Evolutionary conservation across 2,329 filamentous ascomycete species (phyloP), one percentile per base, ranked within the genome.

Genomic region (Lachnellula suecica): DNA sequence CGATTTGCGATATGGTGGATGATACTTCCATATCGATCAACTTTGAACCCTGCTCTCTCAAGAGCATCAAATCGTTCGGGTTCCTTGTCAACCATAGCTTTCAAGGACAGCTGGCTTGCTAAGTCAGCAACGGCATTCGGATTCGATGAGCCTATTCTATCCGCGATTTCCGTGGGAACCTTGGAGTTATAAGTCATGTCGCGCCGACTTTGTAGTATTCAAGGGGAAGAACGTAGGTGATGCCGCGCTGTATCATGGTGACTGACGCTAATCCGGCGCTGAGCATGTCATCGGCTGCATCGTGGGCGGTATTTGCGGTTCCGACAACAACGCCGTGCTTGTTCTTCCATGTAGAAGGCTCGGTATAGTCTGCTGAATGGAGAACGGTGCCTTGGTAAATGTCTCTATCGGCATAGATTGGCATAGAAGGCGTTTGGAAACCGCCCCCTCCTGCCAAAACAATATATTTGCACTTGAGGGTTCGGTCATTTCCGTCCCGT

Each of bases 221-320:
- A 74, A 66, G n/a, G 78, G 82, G 0, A 80, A 80, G 0, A 85
- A 73, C 4, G 88, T 82, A 53, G 0, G 87, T 88, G 15, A 76
- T 79, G 2, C 79, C 82, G 4, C 86, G 77, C 66, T 89, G 87
- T 0, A 89, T 77, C 67, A 89, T 84, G 0, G 85, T 89, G 1
- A 88, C 78, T 13, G 72, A 69, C 2, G 81, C 72, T 53, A 84
- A 83, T 0, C 85, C 86, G 49, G 82, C 80, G 58, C 87, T 82
- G 22, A 79, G 73, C 61, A 78, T 87, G 57, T 88, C 83, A 43
- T 87, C 83, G 0, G 82, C 79, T 46, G 88, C 87, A 59, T 88
- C 85, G 59, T 87, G 83, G 8, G 74, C 82, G n/a, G 56, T 60
- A 19, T 60, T 60, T 6, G 56, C 77, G 17, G 81, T 82, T 2